Evolutionary conservation across 441 rosid species (phyloP).

Genomic region (Omphalea diandra): DNA sequence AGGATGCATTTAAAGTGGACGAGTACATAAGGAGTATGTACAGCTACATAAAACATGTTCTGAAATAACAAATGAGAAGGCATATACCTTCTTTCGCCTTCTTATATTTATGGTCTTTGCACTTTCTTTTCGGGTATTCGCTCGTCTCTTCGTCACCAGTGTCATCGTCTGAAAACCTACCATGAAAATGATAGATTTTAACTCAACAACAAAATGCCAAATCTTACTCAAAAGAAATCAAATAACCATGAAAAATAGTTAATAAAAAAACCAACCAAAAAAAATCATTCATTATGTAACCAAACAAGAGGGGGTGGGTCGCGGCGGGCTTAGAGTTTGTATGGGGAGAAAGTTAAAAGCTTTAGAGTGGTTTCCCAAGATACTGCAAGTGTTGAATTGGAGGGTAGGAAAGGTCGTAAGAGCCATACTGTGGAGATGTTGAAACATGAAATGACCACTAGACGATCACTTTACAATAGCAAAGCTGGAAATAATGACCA

Average conservation of each 20-base stretch:
- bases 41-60: too few relatives aligned
- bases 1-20: neutral
- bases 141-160: constrained; percentile 47
- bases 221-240: neutral
- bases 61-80: too few relatives aligned
- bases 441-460: neutral
- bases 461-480: neutral
- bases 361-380: constrained; percentile 39
- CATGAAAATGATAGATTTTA: neutral
- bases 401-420: constrained; percentile 25
- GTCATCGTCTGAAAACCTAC: constrained; percentile 36
- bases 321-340: constrained; percentile 35
- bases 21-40: too few relatives aligned
- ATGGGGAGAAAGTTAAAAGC: constrained; percentile 32
- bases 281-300: too few relatives aligned
- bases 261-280: too few relatives aligned
- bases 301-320: too few relatives aligned
- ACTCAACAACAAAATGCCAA: neutral
- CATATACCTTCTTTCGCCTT: constrained; percentile 66
- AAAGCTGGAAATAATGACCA: neutral
- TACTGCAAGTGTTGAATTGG: constrained; percentile 34
- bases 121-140: constrained; percentile 48
- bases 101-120: constrained; percentile 65
- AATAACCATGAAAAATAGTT: neutral
- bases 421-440: constrained; percentile 26